These are phyloP conservation scores for Paradendryphiella salina DNA, from an alignment of 2,329 filamentous ascomycete species.

Conservation along the genomic window DNA sequence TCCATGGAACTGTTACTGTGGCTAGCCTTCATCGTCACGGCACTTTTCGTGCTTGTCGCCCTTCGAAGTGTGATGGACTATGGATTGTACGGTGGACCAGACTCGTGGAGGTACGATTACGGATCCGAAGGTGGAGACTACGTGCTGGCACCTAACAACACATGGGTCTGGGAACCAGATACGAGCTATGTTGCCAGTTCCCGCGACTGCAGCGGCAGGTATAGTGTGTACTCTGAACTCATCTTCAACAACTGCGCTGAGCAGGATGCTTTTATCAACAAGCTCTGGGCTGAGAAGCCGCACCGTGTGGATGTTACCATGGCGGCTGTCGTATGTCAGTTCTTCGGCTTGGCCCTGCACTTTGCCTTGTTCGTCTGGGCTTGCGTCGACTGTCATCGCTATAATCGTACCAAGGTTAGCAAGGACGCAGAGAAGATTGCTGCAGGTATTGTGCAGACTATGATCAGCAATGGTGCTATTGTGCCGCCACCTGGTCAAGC, in stretches of 20 bases:
- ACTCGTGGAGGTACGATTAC: slow-evolving; percentile 8
- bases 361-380: slow-evolving; percentile 46
- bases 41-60: slow-evolving; percentile 28
- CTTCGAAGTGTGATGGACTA: slow-evolving; percentile 19
- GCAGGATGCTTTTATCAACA: slow-evolving; percentile 39
- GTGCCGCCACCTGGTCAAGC: slow-evolving; percentile 29
- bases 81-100: slow-evolving; percentile 24
- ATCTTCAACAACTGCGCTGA: slow-evolving; percentile 32
- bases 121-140: slow-evolving; percentile 27
- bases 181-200: slow-evolving; percentile 16
- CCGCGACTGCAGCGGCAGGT: slow-evolving; percentile 21
- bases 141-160: slow-evolving; percentile 31
- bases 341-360: slow-evolving; percentile 36
- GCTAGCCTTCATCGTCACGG: slow-evolving; percentile 39
- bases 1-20: slow-evolving; percentile 44
- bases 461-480: slow-evolving; percentile 38
- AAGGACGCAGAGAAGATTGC: slow-evolving; percentile 42
- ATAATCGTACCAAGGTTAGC: slow-evolving; percentile 27
- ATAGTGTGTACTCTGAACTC: slow-evolving; percentile 1
- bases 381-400: slow-evolving; percentile 41
- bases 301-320: slow-evolving; percentile 27
- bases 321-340: slow-evolving; percentile 38
- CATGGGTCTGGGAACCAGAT: slow-evolving; percentile 35
- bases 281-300: slow-evolving; percentile 30
- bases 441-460: slow-evolving; percentile 40